Conservation (phyloP, 164 flowering plant species). For the Saururus chinensis region DNA sequence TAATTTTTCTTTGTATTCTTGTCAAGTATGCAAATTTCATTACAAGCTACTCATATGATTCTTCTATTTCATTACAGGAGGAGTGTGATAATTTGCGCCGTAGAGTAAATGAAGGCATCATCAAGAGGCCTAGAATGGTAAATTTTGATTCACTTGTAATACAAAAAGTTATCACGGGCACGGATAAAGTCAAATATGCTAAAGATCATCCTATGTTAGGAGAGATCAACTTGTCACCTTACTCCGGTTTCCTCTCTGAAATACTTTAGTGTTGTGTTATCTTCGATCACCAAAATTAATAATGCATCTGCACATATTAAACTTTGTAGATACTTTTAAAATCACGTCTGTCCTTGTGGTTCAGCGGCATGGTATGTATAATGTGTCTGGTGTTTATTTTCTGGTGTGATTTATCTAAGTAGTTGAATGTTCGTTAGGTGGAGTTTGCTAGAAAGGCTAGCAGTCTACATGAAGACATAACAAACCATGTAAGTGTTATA, state of each 20-base stretch:
- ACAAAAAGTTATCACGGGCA: neutral
- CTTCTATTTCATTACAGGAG: slow-evolving; percentile 34
- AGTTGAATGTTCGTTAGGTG: slow-evolving; percentile 21
- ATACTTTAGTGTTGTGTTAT: neutral
- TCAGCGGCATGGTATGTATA: neutral
- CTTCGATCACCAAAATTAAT: neutral
- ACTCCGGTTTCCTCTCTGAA: neutral
- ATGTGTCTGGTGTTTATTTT: slow-evolving; percentile 16
- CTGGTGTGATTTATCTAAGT: slow-evolving; percentile 11
- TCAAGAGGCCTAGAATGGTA: slow-evolving; percentile 58
- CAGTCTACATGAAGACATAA: slow-evolving; percentile 44
- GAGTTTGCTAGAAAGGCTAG: slow-evolving; percentile 43
- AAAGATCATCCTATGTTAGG: too few relatives aligned
- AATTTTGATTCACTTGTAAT: slow-evolving; percentile 13
- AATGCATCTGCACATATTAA: neutral
- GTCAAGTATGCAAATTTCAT: too few relatives aligned
- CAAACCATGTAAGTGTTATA: slow-evolving; percentile 35
- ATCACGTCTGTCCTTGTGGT: neutral
- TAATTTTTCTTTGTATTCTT: too few relatives aligned
- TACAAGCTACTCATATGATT: neutral
- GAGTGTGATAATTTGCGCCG: slow-evolving; percentile 64
- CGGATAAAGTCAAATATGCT: neutral
- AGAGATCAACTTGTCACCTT: too few relatives aligned
- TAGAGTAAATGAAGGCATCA: slow-evolving; percentile 42
- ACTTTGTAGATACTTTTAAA: neutral